Conservation (phyloP, 225 moss, liverwort and hornwort species). For the Polytrichum commune region DNA sequence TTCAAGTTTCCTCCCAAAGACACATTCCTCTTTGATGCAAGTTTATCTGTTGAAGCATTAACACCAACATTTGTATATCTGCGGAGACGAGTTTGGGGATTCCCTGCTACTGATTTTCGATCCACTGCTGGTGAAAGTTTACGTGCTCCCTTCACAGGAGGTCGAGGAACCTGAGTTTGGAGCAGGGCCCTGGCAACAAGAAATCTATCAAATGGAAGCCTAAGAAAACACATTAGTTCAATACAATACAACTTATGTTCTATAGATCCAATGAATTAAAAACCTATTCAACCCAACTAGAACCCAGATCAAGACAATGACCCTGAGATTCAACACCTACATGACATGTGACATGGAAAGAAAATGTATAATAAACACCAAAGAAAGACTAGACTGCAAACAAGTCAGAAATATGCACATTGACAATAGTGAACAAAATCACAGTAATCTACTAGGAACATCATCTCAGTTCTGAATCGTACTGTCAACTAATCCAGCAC, state of each 20-base stretch:
- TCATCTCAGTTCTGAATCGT: neutral
- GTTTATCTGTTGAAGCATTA: constrained; percentile 27
- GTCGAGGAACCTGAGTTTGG: constrained; percentile 31
- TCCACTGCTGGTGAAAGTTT: constrained; percentile 31
- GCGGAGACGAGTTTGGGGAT: constrained; percentile 23
- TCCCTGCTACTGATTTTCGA: constrained; percentile 31
- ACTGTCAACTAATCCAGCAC: neutral
- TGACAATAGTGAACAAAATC: neutral
- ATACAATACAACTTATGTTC: neutral
- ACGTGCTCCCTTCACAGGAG: constrained; percentile 16
- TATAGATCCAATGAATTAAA: no score
- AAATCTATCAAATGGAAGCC: neutral
- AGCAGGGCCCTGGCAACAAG: constrained; percentile 18
- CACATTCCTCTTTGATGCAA: constrained; percentile 27
- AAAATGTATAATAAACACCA: neutral
- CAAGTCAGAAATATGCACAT: neutral
- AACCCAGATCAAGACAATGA: neutral
- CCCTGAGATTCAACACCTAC: neutral
- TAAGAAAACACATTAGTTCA: neutral
- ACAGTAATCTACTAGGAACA: neutral
- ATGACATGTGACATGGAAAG: neutral
- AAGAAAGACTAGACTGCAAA: no score
- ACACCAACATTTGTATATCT: constrained; percentile 18
- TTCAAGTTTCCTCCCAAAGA: constrained; percentile 25
- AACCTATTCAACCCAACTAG: neutral